A percentile compares a stretch with the other conserved stretches of the same genome.
These are phyloP conservation scores for Xerocomus spinulosus DNA, from an alignment of 768 basidiomycete genomes.

Conservation along the genomic window DNA sequence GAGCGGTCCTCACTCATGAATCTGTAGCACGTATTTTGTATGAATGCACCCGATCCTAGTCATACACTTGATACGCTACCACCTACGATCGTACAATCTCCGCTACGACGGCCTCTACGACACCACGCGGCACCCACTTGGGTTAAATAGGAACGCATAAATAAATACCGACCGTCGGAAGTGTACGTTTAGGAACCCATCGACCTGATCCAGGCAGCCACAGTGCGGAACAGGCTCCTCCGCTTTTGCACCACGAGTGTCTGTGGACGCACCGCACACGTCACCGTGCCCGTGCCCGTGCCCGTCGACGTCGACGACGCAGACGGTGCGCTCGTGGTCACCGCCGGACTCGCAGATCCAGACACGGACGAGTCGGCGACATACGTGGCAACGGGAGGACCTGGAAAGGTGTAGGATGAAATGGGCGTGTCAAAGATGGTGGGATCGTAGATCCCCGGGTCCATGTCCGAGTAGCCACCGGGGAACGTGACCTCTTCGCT, in stretches of 20 bases:
- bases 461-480: slow-evolving; percentile 65
- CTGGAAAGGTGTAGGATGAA: slow-evolving; percentile 49
- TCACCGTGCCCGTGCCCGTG: slow-evolving; percentile 4
- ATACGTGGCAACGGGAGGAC: slow-evolving; percentile 45
- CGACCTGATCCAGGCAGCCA: slow-evolving; percentile 23
- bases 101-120: neutral
- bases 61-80: too few species aligned
- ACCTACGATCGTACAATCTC: slow-evolving; percentile 1
- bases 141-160: neutral
- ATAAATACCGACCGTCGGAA: neutral
- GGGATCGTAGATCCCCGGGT: slow-evolving; percentile 68
- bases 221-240: slow-evolving; percentile 9
- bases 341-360: slow-evolving; percentile 5
- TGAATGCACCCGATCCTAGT: too few species aligned
- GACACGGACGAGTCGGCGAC: slow-evolving; percentile 20
- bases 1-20: too few species aligned
- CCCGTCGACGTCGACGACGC: slow-evolving; percentile 5
- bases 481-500: slow-evolving; percentile 61
- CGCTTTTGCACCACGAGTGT: slow-evolving; percentile 14
- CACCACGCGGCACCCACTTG: neutral
- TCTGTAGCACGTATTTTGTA: too few species aligned
- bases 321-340: slow-evolving; percentile 5
- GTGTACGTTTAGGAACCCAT: slow-evolving; percentile 8
- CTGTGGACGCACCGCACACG: slow-evolving; percentile 21
- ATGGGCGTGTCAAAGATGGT: slow-evolving; percentile 31